Percentiles rank a stretch among this genome's conserved stretches.
Conservation (phyloP, 1,284 basidiomycete species). For the Cystobasidium sp. region DNA sequence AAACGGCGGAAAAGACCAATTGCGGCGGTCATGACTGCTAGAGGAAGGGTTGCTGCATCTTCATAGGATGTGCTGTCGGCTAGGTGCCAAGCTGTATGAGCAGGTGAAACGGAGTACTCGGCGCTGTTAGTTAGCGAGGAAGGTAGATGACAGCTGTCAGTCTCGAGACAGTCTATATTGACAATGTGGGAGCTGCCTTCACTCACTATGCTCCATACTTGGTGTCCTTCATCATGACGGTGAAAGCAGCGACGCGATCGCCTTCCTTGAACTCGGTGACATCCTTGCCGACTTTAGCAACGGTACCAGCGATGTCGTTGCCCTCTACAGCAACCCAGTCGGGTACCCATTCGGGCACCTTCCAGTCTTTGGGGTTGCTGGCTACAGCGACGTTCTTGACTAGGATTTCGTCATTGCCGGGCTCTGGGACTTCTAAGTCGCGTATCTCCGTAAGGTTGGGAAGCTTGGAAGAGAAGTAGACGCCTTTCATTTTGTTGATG, state of each 20-base stretch:
- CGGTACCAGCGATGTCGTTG: constrained; percentile 54
- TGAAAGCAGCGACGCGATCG: constrained; percentile 54
- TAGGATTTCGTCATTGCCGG: constrained; percentile 53
- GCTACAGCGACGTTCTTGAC: constrained; percentile 56
- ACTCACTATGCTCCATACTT: constrained; percentile 54
- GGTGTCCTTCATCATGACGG: constrained; percentile 43
- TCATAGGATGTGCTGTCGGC: constrained; percentile 53
- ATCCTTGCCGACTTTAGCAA: constrained; percentile 50
- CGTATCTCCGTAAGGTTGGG: constrained; percentile 42
- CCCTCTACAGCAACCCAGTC: constrained; percentile 51
- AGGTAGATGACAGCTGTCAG: not conserved
- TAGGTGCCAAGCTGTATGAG: constrained; percentile 50
- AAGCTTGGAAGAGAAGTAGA: constrained; percentile 42
- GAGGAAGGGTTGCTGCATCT: constrained; percentile 55
- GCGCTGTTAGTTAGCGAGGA: constrained; percentile 30
- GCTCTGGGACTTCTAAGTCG: constrained; percentile 43
- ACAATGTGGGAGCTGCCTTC: constrained; percentile 25
- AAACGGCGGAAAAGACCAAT: constrained; percentile 50
- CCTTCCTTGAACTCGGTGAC: constrained; percentile 53
- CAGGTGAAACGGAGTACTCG: constrained; percentile 51
- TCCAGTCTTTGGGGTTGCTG: constrained; percentile 57
- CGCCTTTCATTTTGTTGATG: constrained; percentile 50
- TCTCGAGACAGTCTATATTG: not conserved
- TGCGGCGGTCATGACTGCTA: constrained; percentile 57
- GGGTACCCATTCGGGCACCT: constrained; percentile 47